These are phyloP conservation scores for Diaporthe caulivora DNA, from an alignment of 2,329 filamentous ascomycete species.

Conservation along the genomic window DNA sequence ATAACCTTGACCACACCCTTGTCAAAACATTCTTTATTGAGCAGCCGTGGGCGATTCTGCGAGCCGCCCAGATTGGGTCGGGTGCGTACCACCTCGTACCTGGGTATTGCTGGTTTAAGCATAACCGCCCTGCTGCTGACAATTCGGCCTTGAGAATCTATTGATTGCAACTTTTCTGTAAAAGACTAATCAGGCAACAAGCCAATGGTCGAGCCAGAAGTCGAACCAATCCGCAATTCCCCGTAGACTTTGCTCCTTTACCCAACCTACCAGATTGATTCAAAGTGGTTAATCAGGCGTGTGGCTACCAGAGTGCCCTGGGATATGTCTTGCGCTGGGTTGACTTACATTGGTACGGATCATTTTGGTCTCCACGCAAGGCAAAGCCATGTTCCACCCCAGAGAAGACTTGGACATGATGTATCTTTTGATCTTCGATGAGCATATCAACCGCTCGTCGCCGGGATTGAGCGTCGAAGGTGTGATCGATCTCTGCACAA, in stretches of 20 bases:
- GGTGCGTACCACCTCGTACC: too few relatives aligned
- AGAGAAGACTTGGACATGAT: constrained; percentile 73
- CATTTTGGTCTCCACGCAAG: constrained; percentile 64
- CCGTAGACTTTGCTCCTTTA: constrained; percentile 46
- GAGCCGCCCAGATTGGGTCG: too few relatives aligned
- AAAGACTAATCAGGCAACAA: too few relatives aligned
- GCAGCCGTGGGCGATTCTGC: too few relatives aligned
- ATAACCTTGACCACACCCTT: too few relatives aligned
- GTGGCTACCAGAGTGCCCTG: rapidly evolving
- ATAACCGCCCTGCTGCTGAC: too few relatives aligned
- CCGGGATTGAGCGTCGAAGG: constrained; percentile 53
- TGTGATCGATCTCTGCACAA: constrained; percentile 59
- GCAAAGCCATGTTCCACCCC: constrained; percentile 75
- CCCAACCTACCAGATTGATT: constrained; percentile 43
- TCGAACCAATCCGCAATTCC: constrained; percentile 22
- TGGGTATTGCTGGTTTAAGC: too few relatives aligned
- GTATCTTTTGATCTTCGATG: constrained; percentile 56
- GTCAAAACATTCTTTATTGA: too few relatives aligned
- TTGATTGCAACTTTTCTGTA: too few relatives aligned
- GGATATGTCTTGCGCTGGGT: rapidly evolving
- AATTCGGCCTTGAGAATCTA: too few relatives aligned
- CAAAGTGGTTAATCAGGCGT: not conserved
- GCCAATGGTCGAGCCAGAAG: constrained; percentile 6
- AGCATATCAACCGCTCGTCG: constrained; percentile 58
- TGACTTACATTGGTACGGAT: constrained; percentile 54